Evolutionary conservation across 805 yeast species (phyloP), one percentile per base, ranked within the genome.

Genomic region (Suhomyces pyralidae): DNA sequence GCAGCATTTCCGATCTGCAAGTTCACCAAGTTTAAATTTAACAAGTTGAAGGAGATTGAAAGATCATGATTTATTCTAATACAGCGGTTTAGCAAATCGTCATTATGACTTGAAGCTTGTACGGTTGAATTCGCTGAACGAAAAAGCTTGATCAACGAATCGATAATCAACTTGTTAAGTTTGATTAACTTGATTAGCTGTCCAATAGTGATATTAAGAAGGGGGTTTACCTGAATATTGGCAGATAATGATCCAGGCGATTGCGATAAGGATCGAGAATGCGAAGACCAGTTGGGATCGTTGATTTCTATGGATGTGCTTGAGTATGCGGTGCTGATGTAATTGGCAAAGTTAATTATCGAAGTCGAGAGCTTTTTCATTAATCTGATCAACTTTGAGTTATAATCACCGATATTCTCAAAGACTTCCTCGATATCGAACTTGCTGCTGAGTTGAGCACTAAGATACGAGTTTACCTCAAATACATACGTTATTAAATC

Each of bases 301-400:
- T 5, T 51, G 45, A 55, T 36, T 5, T 45, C 49, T 43, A 15
- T 56, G 9, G 51, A 42, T n/a, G 17, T 17, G 7, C 38, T 30
- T 8, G 60, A 52, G 42, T 54, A 51, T 14, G 53, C 46, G n/a
- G 66, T 66, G 26, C 66, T 59, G 17, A 65, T 58, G 52, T 62
- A 64, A 51, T 69, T 69, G 4, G 76, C 67, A 48, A 73, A 62
- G 24, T 55, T 62, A 40, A 67, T 50, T 14, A 73, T 61, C 2
- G 69, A 56, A 17, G 50, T 54, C 6, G 76, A 55, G 6, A 73
- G 55, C 40, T 65, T 74, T 57, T 73, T 76, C 12, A 73, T 59
- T 8, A 78, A 52, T 46, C 81, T 60, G 17, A 69, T 62, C 15
- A 77, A 59, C 53, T 76, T 76, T 43, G 75, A 56, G 46, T 75